A percentile compares a stretch with the other conserved stretches of the same genome.
phyloP scores from a whole-genome alignment of 108 stramenopile genomes.

The Discostella stelligeroides region DNA sequence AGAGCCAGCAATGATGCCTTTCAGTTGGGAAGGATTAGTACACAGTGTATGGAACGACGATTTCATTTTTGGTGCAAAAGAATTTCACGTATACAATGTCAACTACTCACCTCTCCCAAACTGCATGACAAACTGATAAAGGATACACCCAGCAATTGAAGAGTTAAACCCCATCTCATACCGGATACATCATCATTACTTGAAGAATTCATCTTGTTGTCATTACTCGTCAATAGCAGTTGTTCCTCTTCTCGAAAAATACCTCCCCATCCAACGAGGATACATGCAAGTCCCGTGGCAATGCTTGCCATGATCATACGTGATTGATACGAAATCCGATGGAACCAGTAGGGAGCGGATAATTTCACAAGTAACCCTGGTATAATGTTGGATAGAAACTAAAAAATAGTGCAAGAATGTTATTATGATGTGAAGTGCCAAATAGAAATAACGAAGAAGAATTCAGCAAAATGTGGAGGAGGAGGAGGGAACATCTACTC shows the following conservation, averaged over 20 bases:
- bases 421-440: background rate
- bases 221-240: too few relatives aligned
- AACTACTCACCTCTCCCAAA: slow-evolving; percentile 69
- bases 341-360: slow-evolving; percentile 85
- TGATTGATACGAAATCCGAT: slow-evolving; percentile 63
- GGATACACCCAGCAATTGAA: slow-evolving; percentile 81
- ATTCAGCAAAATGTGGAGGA: too few relatives aligned
- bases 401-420: background rate
- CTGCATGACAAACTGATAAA: slow-evolving; percentile 68
- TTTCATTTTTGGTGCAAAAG: too few relatives aligned
- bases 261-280: slow-evolving; percentile 58
- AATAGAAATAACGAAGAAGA: too few relatives aligned
- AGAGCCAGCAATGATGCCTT: slow-evolving; percentile 80
- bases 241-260: slow-evolving; percentile 7
- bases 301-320: slow-evolving; percentile 56
- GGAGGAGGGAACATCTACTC: background rate
- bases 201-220: too few relatives aligned
- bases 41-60: too few relatives aligned
- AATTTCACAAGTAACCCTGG: slow-evolving; percentile 67
- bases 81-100: background rate
- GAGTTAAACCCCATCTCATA: slow-evolving; percentile 3
- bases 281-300: slow-evolving; percentile 52
- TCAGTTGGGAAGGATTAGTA: background rate
- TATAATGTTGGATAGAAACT: slow-evolving; percentile 69
- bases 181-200: slow-evolving; percentile 10